Evolutionary conservation across 129 eudicot species (phyloP), one percentile per base, ranked within the genome.

Genomic region (Arctium minus): DNA sequence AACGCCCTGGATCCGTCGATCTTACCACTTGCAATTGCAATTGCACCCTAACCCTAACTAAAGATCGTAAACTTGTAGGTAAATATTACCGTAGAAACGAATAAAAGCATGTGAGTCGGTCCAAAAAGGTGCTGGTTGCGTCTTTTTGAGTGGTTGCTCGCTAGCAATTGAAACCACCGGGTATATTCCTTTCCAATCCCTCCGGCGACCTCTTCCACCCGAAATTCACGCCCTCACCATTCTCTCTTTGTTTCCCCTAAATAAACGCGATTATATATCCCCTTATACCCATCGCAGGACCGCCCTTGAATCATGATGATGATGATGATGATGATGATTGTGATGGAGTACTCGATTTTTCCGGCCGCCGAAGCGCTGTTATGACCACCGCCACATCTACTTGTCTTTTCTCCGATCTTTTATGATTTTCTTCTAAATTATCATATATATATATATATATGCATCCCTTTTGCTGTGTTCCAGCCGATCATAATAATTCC

Each of bases 381-480:
- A 72, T 64, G 84, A 81, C 79, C 70, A 64, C 68, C 70, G 76
- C 74, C 75, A 50, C 78, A 48, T 31, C 62, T 53, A 69, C 17
- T 29, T 36, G 13, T 10, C 29, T 80, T 36, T 53, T 11, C 17
- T 81, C 73, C 30, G 62, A 53, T 42, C 18, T 31, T 56, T 72
- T 72, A 35, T 72, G 48, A 72, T 8, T 13, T 17, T 37, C 15
- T 70, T 77, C 72, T 62, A 72, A 83, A n/a, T 38, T 18, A 1
- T 69, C n/a, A 5, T 56, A 8, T 7, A 31, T 32, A 18, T 83
- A 15, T 64, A 90, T 92, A 18, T 83, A n/a, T 72, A 90, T 92
- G 97, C 94, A 92, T 89, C 91, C 94, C 6, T 92, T 90, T 69
- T 92, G 97, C 84, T 92, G 97, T 85, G 92, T 84, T 7, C 86